Evolutionary conservation across 768 basidiomycete genomes (phyloP), one percentile per base, ranked within the genome.

Genomic region (Tulasnella sp.): DNA sequence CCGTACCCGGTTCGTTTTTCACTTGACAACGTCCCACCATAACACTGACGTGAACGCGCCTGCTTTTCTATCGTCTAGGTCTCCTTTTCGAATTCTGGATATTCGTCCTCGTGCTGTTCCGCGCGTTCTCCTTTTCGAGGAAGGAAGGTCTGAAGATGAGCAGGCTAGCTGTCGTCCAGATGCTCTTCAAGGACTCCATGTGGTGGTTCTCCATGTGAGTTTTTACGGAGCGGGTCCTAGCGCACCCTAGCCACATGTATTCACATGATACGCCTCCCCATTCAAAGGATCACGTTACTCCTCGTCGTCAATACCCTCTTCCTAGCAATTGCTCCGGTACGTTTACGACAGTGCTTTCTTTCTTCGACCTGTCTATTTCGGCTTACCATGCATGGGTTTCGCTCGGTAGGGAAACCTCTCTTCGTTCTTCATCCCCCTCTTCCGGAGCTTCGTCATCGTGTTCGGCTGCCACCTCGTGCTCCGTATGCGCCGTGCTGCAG

Each of bases 201-300:
- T 78, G 77, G 77, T 78, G 77, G 77, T 78, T 78, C n/a, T 60
- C 28, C 40, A 60, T 78, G 77, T 78, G 44, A 64, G 77, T 16
- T 22, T n/a, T 8, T 0, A 12, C 1, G 24, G 9, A 5, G 8
- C 24, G 7, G 72, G 24, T 11, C 5, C n/a, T 64, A 7, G 28
- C n/a, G 28, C 60, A 69, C 64, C 64, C 18, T 7, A 9, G 14
- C 0, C 75, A 37, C 73, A 28, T 11, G 1, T 28, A 22, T 37
- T 42, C 40, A 42, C 41, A 75, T 42, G 74, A 1, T 54, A 42
- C 14, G 7, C 74, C 22, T n/a, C 50, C 41, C 44, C 20, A 31
- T 41, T 20, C 18, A n/a, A 18, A 78, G 77, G 31, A 78, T 78
- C 58, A 58, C 77, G n/a, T 37, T 72, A 9, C 77, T 78, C 60